A percentile compares a stretch with the other conserved stretches of the same genome.
Conservation (phyloP, 345 rosid species). For the Barbarea vulgaris region DNA sequence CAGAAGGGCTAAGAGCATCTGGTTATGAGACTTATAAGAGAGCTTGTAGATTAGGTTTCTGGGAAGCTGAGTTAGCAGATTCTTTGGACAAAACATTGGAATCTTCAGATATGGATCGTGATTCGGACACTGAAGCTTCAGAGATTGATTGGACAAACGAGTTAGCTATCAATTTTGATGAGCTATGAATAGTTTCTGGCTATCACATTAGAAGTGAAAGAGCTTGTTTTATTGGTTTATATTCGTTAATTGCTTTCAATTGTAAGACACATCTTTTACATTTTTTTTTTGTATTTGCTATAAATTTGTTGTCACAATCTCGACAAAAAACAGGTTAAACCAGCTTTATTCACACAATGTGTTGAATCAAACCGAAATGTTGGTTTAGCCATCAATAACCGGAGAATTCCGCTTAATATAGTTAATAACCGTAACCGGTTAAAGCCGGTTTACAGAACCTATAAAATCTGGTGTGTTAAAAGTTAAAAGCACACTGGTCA, state of each 20-base stretch:
- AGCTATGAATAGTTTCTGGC: conserved; percentile 48
- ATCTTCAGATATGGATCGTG: conserved; percentile 37
- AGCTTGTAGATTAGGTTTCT: conserved; percentile 67
- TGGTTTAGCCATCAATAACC: not conserved
- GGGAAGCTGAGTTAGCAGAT: conserved; percentile 66
- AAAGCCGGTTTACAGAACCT: not conserved
- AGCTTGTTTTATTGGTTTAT: too few species aligned
- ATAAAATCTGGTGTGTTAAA: not conserved
- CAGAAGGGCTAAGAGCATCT: conserved; percentile 67
- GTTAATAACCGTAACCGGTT: conserved; percentile 3
- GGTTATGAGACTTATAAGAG: conserved; percentile 58
- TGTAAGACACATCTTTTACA: not conserved
- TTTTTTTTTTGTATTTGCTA: not conserved
- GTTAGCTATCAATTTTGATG: conserved; percentile 63
- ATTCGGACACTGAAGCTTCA: conserved; percentile 40
- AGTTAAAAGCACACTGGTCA: not conserved
- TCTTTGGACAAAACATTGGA: conserved; percentile 60
- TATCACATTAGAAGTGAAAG: too few species aligned
- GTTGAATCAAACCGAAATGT: conserved; percentile 6
- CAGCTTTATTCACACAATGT: not conserved
- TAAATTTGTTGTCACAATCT: too few species aligned
- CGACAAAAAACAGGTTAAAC: not conserved
- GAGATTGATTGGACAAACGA: conserved; percentile 57
- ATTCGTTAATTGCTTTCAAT: not conserved
- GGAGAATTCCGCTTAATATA: not conserved